Percentiles rank a stretch among this genome's conserved stretches.
These are phyloP conservation scores for Alternaria angustiovoidea DNA, from an alignment of 2,329 filamentous ascomycete species.

Conservation along the genomic window DNA sequence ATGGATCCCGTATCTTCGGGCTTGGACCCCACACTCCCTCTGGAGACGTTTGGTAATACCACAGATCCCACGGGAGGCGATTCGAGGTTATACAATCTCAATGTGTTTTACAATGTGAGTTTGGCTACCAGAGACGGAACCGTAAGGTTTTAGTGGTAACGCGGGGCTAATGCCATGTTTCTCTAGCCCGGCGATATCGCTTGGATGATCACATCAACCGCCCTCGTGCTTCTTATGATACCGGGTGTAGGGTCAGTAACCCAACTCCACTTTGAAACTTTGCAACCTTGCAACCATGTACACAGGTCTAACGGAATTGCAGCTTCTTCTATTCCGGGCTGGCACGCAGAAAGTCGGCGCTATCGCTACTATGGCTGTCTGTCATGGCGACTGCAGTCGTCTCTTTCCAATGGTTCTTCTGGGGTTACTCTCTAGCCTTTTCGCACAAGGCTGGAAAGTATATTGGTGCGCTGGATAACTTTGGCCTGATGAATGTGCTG, in stretches of 20 bases:
- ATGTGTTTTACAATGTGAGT: slow-evolving; percentile 81
- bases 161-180: slow-evolving; percentile 35
- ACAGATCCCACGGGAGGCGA: slow-evolving; percentile 71
- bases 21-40: slow-evolving; percentile 41
- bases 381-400: slow-evolving; percentile 82
- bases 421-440: slow-evolving; percentile 86
- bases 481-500: slow-evolving; percentile 80
- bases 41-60: slow-evolving; percentile 61
- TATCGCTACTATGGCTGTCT: slow-evolving; percentile 85
- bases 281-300: slow-evolving; percentile 1
- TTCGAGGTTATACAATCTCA: slow-evolving; percentile 74
- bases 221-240: slow-evolving; percentile 89
- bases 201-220: slow-evolving; percentile 79
- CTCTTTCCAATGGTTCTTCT: slow-evolving; percentile 95
- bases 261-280: not conserved
- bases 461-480: slow-evolving; percentile 80
- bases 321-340: slow-evolving; percentile 94
- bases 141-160: slow-evolving; percentile 19
- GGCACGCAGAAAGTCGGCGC: slow-evolving; percentile 85
- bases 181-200: slow-evolving; percentile 78
- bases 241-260: slow-evolving; percentile 76
- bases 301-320: slow-evolving; percentile 9
- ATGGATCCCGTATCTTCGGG: slow-evolving; percentile 43
- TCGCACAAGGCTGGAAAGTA: slow-evolving; percentile 78
- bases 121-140: not conserved